These are phyloP conservation scores for Candida silvatica DNA, from an alignment of 805 yeast genomes.

Conservation along the genomic window DNA sequence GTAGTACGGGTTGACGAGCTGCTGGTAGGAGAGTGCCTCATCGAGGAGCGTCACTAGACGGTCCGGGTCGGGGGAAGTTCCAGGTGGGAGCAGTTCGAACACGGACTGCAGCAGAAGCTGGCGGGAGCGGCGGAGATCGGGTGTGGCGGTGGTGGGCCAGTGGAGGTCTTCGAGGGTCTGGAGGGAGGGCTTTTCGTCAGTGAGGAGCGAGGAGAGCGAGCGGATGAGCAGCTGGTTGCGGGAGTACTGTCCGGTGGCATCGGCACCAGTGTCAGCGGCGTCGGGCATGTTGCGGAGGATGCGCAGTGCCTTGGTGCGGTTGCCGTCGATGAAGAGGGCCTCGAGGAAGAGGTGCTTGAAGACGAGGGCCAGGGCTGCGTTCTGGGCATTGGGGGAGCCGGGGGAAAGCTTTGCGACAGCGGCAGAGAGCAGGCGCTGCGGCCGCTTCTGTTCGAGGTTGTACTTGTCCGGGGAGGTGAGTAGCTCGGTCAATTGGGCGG, in stretches of 20 bases:
- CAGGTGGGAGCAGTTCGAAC: conserved; percentile 39
- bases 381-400: not conserved
- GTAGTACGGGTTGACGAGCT: conserved; percentile 15
- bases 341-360: conserved; percentile 35
- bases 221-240: not conserved
- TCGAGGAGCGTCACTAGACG: conserved; percentile 40
- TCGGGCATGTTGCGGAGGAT: conserved; percentile 21
- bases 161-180: not conserved
- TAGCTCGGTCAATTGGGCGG: conserved; percentile 2
- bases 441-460: not conserved
- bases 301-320: conserved; percentile 26
- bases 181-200: not conserved
- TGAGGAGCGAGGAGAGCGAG: not conserved
- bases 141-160: not conserved
- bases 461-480: not conserved
- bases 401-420: not conserved
- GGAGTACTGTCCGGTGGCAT: too few relatives aligned
- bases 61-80: conserved; percentile 35
- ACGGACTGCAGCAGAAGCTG: conserved; percentile 31
- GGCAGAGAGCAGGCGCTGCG: conserved; percentile 1
- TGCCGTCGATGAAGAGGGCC: conserved; percentile 23
- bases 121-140: conserved; percentile 26
- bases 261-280: not conserved
- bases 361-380: conserved; percentile 9
- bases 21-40: conserved; percentile 44